Evolutionary conservation across 495 filamentous ascomycete genomes (phyloP).

Genomic region (Daldinia vernicosa): DNA sequence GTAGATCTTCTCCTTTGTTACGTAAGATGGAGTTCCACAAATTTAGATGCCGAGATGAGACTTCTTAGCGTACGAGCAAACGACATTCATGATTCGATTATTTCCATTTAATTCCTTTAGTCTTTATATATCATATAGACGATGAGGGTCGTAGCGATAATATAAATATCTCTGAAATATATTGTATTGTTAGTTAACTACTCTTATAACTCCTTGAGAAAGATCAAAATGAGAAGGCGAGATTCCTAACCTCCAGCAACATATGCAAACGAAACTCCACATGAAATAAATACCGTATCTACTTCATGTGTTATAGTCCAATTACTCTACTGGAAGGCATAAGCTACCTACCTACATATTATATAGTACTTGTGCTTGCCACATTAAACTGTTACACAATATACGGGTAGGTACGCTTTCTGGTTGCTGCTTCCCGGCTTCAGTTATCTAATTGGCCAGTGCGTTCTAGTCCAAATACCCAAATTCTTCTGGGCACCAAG

Average conservation of each 20-base stretch:
- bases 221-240: neutral
- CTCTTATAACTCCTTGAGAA: neutral
- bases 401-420: neutral
- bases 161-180: neutral
- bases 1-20: slow-evolving; percentile 1
- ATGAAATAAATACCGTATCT: neutral
- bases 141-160: neutral
- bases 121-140: neutral
- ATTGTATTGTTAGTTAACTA: neutral
- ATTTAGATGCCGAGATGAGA: neutral
- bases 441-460: slow-evolving; percentile 18
- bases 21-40: neutral
- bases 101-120: neutral
- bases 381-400: neutral
- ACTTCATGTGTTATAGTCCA: too few relatives aligned
- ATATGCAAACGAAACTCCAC: neutral
- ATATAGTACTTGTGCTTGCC: too few relatives aligned
- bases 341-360: too few relatives aligned
- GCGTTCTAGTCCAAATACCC: slow-evolving; percentile 1
- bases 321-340: too few relatives aligned
- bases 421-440: neutral
- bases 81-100: neutral
- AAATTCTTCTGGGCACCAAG: neutral
- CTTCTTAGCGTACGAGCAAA: neutral
- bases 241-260: neutral